Evolutionary conservation across 371 early-diverging fungal species (phyloP).

Genomic region (Mucor indicus): DNA sequence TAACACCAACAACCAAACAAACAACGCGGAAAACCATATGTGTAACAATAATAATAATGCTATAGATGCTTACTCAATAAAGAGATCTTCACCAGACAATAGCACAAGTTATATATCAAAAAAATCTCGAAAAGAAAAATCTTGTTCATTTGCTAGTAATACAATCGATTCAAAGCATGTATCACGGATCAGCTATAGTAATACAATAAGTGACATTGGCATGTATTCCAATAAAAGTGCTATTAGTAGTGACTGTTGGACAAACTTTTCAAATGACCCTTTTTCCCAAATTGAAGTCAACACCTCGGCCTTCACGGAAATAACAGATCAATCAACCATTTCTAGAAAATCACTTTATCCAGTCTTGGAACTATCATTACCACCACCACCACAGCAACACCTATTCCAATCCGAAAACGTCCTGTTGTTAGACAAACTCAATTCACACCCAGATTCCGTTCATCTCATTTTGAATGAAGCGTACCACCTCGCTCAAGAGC

Average conservation of each 20-base stretch:
- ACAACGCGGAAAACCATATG: neutral
- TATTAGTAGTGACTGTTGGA: slow-evolving; percentile 20
- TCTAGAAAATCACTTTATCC: slow-evolving; percentile 19
- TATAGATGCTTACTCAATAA: too few species aligned
- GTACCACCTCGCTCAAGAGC: slow-evolving; percentile 15
- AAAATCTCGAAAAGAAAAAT: neutral
- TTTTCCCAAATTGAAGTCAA: slow-evolving; percentile 24
- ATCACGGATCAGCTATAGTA: slow-evolving; percentile 3
- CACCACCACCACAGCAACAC: neutral
- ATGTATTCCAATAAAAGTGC: slow-evolving; percentile 3
- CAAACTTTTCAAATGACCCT: slow-evolving; percentile 21
- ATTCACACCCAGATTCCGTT: neutral
- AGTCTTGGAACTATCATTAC: neutral
- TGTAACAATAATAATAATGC: too few species aligned
- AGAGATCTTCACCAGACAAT: neutral
- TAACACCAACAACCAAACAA: neutral
- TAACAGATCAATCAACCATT: slow-evolving; percentile 27
- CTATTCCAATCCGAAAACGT: neutral
- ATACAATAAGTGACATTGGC: neutral
- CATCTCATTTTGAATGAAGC: slow-evolving; percentile 9
- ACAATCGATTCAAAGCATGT: neutral
- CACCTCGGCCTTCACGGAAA: slow-evolving; percentile 22
- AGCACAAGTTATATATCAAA: neutral
- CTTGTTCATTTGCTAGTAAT: neutral
- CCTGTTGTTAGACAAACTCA: too few species aligned